These are phyloP conservation scores for Chimonanthus salicifolius DNA, from an alignment of 164 flowering plant species.

Conservation along the genomic window DNA sequence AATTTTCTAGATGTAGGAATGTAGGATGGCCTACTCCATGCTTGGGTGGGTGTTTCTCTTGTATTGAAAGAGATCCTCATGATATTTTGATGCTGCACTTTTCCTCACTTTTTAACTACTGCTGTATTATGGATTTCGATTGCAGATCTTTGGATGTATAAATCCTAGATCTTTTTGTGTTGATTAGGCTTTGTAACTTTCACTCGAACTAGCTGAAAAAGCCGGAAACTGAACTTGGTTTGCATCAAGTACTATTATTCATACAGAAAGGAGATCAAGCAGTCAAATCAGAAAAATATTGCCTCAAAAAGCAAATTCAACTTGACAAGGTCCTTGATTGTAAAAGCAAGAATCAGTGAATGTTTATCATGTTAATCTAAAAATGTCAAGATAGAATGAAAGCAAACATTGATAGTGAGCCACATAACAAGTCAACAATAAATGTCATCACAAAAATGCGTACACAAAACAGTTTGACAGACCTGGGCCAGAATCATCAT, in stretches of 20 bases:
- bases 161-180: too few relatives aligned
- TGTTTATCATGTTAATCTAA: not conserved
- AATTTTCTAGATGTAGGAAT: too few relatives aligned
- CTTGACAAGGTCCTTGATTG: not conserved
- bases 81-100: too few relatives aligned
- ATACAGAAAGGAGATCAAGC: not conserved
- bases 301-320: not conserved
- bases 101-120: too few relatives aligned
- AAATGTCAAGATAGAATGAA: not conserved
- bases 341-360: not conserved
- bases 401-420: not conserved
- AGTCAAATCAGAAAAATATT: not conserved
- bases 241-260: not conserved
- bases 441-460: not conserved
- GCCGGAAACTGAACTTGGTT: too few relatives aligned
- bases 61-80: too few relatives aligned
- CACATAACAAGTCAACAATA: not conserved
- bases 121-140: too few relatives aligned
- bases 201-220: too few relatives aligned
- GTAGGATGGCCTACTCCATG: too few relatives aligned
- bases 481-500: slow-evolving; percentile 27
- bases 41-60: too few relatives aligned
- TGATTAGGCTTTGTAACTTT: too few relatives aligned
- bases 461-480: not conserved
- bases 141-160: too few relatives aligned